Conservation (phyloP, 176 grass and related monocot genomes). For the Zoysia japonica region DNA sequence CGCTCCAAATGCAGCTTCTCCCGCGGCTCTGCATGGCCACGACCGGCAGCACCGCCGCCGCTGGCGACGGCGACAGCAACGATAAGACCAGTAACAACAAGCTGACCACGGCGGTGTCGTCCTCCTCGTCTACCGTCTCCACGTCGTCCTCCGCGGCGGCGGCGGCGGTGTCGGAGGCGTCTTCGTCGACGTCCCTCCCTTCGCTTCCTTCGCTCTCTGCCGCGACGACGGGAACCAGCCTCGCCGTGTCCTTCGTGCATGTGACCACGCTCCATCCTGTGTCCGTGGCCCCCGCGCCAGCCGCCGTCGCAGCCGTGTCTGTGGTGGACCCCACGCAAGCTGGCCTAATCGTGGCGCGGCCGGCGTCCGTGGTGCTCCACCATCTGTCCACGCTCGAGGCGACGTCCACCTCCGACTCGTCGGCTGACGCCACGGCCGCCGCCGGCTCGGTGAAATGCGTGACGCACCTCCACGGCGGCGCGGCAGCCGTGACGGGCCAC, state of each 20-base stretch:
- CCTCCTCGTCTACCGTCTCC: slow-evolving; percentile 46
- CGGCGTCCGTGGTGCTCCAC: slow-evolving; percentile 37
- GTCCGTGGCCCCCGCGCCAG: background rate
- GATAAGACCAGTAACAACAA: background rate
- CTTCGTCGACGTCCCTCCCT: slow-evolving; percentile 64
- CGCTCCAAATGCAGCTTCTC: slow-evolving; percentile 35
- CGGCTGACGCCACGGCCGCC: background rate
- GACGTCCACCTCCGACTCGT: slow-evolving; percentile 32
- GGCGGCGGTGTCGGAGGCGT: slow-evolving; percentile 52
- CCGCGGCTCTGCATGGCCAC: slow-evolving; percentile 37
- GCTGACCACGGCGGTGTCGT: slow-evolving; percentile 11
- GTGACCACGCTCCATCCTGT: slow-evolving; percentile 48
- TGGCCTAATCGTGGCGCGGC: slow-evolving; percentile 41
- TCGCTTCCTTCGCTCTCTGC: slow-evolving; percentile 52
- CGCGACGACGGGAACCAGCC: background rate
- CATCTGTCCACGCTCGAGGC: slow-evolving; percentile 46
- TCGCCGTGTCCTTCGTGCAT: slow-evolving; percentile 34
- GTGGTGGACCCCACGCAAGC: background rate
- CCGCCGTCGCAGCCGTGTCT: slow-evolving; percentile 27
- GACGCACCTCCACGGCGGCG: slow-evolving; percentile 32
- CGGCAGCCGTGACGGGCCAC: slow-evolving; percentile 56
- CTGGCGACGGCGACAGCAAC: background rate
- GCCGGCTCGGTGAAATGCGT: slow-evolving; percentile 73
- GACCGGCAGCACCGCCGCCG: background rate
- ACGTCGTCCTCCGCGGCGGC: slow-evolving; percentile 35